Conservation (phyloP, 2,329 filamentous ascomycete genomes). For the Monosporascus sp. region DNA sequence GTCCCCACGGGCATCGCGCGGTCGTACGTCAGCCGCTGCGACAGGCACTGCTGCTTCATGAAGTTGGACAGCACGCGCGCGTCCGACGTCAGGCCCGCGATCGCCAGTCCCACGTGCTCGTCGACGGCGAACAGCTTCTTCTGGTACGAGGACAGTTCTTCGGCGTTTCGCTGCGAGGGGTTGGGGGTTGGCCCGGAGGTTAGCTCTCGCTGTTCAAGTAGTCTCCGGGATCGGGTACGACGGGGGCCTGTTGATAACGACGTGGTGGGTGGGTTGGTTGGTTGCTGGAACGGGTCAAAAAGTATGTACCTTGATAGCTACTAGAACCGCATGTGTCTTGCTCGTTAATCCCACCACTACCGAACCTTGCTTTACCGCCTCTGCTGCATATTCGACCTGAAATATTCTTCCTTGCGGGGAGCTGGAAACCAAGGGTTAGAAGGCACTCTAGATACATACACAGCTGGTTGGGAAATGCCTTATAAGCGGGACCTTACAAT, state of each 20-base stretch:
- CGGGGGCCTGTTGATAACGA: not conserved
- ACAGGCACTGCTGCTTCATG: slow-evolving; percentile 99
- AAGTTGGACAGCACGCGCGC: slow-evolving; percentile 99
- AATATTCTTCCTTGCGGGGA: slow-evolving; percentile 99
- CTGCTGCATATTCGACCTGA: slow-evolving; percentile 97
- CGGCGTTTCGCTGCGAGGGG: slow-evolving; percentile 80
- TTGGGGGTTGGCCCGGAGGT: slow-evolving; percentile 1
- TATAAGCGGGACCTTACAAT: slow-evolving; percentile 61
- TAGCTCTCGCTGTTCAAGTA: not conserved
- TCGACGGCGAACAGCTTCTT: slow-evolving; percentile 98
- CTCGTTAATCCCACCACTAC: slow-evolving; percentile 95
- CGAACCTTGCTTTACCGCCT: slow-evolving; percentile 98
- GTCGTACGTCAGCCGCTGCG: slow-evolving; percentile 91
- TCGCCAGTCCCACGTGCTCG: slow-evolving; percentile 89
- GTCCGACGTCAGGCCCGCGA: slow-evolving; percentile 94
- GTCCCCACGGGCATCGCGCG: slow-evolving; percentile 86
- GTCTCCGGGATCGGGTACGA: not conserved
- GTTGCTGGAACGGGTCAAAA: not conserved
- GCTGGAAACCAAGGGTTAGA: slow-evolving; percentile 43
- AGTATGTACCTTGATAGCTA: slow-evolving; percentile 79
- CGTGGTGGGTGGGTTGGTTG: not conserved
- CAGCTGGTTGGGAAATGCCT: slow-evolving; percentile 1
- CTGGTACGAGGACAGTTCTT: slow-evolving; percentile 99
- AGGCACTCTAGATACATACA: slow-evolving; percentile 10
- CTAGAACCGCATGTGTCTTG: slow-evolving; percentile 96